These are phyloP conservation scores for Lachnellula hyalina DNA, from an alignment of 2,329 filamentous ascomycete genomes.

Conservation along the genomic window DNA sequence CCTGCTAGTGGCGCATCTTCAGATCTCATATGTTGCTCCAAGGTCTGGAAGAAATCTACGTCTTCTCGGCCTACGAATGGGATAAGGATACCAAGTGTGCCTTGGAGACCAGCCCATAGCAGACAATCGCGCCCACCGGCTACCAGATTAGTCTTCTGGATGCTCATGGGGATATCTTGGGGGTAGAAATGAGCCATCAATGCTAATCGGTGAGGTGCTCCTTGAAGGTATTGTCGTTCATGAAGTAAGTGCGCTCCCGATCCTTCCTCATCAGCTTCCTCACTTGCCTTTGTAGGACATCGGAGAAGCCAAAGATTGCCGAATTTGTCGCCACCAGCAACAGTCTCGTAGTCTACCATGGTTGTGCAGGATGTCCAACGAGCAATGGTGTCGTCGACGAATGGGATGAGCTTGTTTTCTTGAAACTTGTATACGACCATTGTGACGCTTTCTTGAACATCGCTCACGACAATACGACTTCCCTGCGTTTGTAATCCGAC, in stretches of 20 bases:
- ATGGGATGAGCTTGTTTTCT: conserved; percentile 87
- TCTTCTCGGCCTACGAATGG: conserved; percentile 90
- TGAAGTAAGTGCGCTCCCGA: conserved; percentile 88
- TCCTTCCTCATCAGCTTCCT: conserved; percentile 87
- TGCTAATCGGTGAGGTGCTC: conserved; percentile 76
- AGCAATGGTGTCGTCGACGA: conserved; percentile 82
- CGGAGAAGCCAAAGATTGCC: conserved; percentile 93
- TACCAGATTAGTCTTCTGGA: conserved; percentile 84
- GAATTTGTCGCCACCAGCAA: conserved; percentile 94
- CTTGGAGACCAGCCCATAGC: conserved; percentile 90
- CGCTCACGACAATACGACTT: conserved; percentile 83
- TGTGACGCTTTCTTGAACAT: conserved; percentile 86
- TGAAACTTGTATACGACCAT: conserved; percentile 92
- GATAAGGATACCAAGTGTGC: conserved; percentile 87
- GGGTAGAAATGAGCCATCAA: conserved; percentile 85
- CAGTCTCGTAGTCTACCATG: conserved; percentile 97
- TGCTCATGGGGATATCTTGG: conserved; percentile 86
- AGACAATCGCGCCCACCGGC: conserved; percentile 88
- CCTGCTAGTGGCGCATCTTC: conserved; percentile 87
- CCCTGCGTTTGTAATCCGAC: conserved; percentile 85
- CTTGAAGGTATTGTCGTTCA: conserved; percentile 83
- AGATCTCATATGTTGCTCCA: conserved; percentile 81
- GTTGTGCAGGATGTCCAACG: conserved; percentile 87
- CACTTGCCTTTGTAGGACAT: conserved; percentile 77
- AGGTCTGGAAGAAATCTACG: conserved; percentile 93